Percentiles rank a stretch among this genome's conserved stretches.
Conservation (phyloP, 2,329 filamentous ascomycete species). For the Phoma sp. region DNA sequence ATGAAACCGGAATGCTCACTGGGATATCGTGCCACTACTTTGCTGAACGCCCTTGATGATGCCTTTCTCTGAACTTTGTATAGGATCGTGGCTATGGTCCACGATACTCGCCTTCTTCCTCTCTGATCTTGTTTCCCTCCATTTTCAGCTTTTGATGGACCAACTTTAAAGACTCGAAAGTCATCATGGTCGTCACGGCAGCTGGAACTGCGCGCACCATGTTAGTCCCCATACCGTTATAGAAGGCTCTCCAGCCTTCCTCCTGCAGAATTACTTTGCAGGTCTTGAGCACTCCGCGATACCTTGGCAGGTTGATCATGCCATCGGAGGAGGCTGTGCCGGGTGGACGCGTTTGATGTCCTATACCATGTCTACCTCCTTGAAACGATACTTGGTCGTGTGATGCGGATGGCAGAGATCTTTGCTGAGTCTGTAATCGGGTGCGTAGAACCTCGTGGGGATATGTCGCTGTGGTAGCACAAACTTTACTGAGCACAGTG, state of each 20-base stretch:
- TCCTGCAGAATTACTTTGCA: conserved; percentile 84
- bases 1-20: conserved; percentile 25
- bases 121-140: conserved; percentile 51
- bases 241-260: conserved; percentile 96
- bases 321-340: conserved; percentile 60
- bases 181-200: conserved; percentile 96
- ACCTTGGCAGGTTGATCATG: conserved; percentile 63
- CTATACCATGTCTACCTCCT: conserved; percentile 39
- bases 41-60: conserved; percentile 24
- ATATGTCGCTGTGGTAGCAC: conserved; percentile 94
- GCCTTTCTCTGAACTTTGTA: conserved; percentile 1
- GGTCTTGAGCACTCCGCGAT: conserved; percentile 80
- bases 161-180: conserved; percentile 78
- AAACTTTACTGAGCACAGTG: conserved; percentile 91
- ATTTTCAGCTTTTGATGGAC: conserved; percentile 60
- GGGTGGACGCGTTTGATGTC: conserved; percentile 53
- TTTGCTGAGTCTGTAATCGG: conserved; percentile 88
- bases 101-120: conserved; percentile 17
- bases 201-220: conserved; percentile 95
- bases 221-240: conserved; percentile 96
- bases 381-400: conserved; percentile 59
- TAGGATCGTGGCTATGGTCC: background rate
- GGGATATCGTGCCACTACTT: conserved; percentile 23
- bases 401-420: conserved; percentile 60
- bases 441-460: conserved; percentile 97